Conservation (phyloP, 1,284 basidiomycete genomes). For the Heterobasidion irregulare region DNA sequence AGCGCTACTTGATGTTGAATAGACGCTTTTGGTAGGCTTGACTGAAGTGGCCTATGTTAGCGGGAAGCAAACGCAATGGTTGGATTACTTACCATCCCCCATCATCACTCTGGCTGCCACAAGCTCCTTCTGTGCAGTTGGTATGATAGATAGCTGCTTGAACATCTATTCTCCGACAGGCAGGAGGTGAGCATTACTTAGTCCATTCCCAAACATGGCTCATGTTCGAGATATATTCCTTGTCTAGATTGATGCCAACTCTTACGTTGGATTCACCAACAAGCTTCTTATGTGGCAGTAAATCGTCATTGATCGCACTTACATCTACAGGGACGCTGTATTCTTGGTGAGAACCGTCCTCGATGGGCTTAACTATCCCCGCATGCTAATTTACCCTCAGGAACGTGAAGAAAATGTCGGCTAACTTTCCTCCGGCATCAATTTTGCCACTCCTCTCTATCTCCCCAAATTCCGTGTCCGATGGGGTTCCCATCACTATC, state of each 20-base stretch:
- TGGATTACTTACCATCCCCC: slow-evolving; percentile 77
- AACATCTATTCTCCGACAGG: slow-evolving; percentile 77
- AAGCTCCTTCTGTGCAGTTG: slow-evolving; percentile 63
- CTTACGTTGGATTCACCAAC: slow-evolving; percentile 67
- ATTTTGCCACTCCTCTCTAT: slow-evolving; percentile 49
- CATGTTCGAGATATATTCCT: background rate
- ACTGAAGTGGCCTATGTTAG: slow-evolving; percentile 62
- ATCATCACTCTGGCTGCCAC: slow-evolving; percentile 63
- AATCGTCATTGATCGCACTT: slow-evolving; percentile 60
- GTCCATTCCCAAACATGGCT: background rate
- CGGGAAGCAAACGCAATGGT: slow-evolving; percentile 71
- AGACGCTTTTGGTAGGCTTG: slow-evolving; percentile 28
- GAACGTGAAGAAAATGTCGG: slow-evolving; percentile 60
- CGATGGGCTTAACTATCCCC: background rate
- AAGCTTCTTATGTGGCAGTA: slow-evolving; percentile 58
- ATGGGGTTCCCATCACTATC: slow-evolving; percentile 24
- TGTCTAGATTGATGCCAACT: slow-evolving; percentile 60
- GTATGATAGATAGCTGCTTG: slow-evolving; percentile 68
- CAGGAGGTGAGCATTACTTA: slow-evolving; percentile 44
- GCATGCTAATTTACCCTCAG: slow-evolving; percentile 28
- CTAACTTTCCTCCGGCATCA: slow-evolving; percentile 58
- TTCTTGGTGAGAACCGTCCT: slow-evolving; percentile 54
- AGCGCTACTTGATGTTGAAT: slow-evolving; percentile 3
- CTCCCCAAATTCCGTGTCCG: slow-evolving; percentile 34
- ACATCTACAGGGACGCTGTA: slow-evolving; percentile 65